A percentile compares a stretch with the other conserved stretches of the same genome.
phyloP scores from a whole-genome alignment of 257 asterid genomes.

The Mitragyna speciosa region DNA sequence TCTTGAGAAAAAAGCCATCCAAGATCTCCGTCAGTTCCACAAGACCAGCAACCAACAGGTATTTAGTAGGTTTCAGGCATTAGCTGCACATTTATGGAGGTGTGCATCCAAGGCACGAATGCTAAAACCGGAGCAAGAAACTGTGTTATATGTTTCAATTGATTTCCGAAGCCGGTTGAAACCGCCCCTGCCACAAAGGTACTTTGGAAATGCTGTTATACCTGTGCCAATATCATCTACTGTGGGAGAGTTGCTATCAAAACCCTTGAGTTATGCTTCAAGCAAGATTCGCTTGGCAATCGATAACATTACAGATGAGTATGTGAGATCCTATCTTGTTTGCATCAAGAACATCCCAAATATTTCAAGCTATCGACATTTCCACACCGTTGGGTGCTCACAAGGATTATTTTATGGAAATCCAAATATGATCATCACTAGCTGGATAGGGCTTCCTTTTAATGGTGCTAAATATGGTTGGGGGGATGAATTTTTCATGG shows the following conservation, averaged over 20 bases:
- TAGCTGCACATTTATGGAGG: slow-evolving; percentile 34
- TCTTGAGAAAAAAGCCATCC: slow-evolving; percentile 12
- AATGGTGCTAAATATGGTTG: slow-evolving; percentile 28
- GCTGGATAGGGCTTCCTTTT: slow-evolving; percentile 26
- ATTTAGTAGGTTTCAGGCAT: slow-evolving; percentile 22
- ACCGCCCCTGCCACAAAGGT: slow-evolving; percentile 28
- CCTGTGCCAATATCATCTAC: slow-evolving; percentile 10
- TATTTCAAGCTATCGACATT: slow-evolving; percentile 4
- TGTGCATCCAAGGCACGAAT: slow-evolving; percentile 23
- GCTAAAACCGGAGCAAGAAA: slow-evolving; percentile 23
- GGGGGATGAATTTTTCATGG: slow-evolving; percentile 27
- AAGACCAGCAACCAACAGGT: not conserved
- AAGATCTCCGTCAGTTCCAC: not conserved
- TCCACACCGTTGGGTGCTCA: slow-evolving; percentile 17
- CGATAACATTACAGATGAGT: slow-evolving; percentile 18
- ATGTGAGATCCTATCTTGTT: slow-evolving; percentile 13
- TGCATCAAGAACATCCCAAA: slow-evolving; percentile 11
- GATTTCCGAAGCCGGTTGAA: slow-evolving; percentile 5
- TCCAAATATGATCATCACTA: slow-evolving; percentile 25
- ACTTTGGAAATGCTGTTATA: slow-evolving; percentile 30
- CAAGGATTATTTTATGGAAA: slow-evolving; percentile 25
- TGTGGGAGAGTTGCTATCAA: slow-evolving; percentile 12
- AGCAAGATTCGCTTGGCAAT: slow-evolving; percentile 19
- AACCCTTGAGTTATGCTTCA: slow-evolving; percentile 19
- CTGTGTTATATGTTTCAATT: not conserved